Percentiles rank a stretch among this genome's conserved stretches.
phyloP scores from a whole-genome alignment of 305 asterid species.

The Rubia peregrina region DNA sequence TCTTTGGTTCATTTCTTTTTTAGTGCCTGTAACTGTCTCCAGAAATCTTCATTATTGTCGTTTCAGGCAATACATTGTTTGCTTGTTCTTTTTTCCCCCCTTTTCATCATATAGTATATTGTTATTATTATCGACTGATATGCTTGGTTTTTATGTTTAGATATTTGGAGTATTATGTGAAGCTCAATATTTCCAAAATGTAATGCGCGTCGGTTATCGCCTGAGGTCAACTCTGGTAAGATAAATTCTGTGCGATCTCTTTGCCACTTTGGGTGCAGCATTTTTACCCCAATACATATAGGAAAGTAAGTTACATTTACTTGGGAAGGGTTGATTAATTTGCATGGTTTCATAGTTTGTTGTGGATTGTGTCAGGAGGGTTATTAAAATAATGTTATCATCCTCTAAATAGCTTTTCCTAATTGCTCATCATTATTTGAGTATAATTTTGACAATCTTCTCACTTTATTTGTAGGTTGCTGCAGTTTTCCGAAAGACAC shows the following conservation, averaged over 20 bases:
- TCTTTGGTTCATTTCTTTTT: not conserved
- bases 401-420: not conserved
- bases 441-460: not conserved
- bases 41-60: conserved; percentile 5
- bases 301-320: not conserved
- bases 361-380: not conserved
- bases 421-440: not conserved
- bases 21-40: not conserved
- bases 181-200: conserved; percentile 96
- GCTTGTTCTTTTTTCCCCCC: not conserved
- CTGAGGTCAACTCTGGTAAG: conserved; percentile 91
- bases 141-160: conserved; percentile 24
- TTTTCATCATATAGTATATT: not conserved
- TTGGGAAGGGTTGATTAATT: not conserved
- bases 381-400: not conserved
- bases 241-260: not conserved
- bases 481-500: conserved; percentile 87
- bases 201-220: conserved; percentile 95
- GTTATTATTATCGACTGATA: not conserved
- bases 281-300: not conserved
- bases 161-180: conserved; percentile 90
- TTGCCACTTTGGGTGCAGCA: not conserved
- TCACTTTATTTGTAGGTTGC: conserved; percentile 54
- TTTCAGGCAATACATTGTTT: conserved; percentile 9
- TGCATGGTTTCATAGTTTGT: not conserved